A percentile compares a stretch with the other conserved stretches of the same genome.
Conservation (phyloP, 139 green algal species). For the Chlorella vulgaris region DNA sequence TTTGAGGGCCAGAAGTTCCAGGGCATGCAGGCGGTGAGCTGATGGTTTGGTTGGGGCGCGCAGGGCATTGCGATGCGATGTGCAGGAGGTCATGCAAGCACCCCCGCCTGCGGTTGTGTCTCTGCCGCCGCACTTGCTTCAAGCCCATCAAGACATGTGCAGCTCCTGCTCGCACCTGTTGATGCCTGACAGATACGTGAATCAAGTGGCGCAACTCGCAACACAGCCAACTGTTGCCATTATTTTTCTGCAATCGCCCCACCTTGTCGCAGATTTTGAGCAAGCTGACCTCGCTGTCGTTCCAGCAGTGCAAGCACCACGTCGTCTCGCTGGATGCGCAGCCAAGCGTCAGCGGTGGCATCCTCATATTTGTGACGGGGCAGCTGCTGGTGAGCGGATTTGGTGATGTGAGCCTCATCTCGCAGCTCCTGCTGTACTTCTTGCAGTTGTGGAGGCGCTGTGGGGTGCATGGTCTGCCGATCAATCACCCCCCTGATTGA, state of each 20-base stretch:
- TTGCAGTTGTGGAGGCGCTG: too few relatives aligned
- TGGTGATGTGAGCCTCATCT: neutral
- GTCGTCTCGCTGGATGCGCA: constrained; percentile 82
- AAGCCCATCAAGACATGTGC: too few relatives aligned
- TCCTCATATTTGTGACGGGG: constrained; percentile 91
- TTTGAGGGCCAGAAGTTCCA: constrained; percentile 86
- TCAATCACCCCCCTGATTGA: too few relatives aligned
- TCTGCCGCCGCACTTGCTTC: too few relatives aligned
- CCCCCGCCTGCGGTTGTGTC: neutral
- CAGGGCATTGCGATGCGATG: too few relatives aligned
- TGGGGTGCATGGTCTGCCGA: too few relatives aligned
- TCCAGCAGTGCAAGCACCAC: constrained; percentile 79
- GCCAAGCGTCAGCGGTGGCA: constrained; percentile 75
- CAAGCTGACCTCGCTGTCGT: constrained; percentile 84
- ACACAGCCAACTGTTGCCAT: too few relatives aligned
- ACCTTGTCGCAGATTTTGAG: constrained; percentile 57
- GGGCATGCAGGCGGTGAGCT: constrained; percentile 57
- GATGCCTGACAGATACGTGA: too few relatives aligned
- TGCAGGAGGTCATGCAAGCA: neutral
- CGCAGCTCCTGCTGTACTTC: neutral
- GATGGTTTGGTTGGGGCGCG: neutral
- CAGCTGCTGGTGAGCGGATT: constrained; percentile 68
- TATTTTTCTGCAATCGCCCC: too few relatives aligned
- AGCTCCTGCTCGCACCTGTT: too few relatives aligned
- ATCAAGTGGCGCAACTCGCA: too few relatives aligned